Conservation (phyloP, 495 filamentous ascomycete species). For the Tuber indicum region DNA sequence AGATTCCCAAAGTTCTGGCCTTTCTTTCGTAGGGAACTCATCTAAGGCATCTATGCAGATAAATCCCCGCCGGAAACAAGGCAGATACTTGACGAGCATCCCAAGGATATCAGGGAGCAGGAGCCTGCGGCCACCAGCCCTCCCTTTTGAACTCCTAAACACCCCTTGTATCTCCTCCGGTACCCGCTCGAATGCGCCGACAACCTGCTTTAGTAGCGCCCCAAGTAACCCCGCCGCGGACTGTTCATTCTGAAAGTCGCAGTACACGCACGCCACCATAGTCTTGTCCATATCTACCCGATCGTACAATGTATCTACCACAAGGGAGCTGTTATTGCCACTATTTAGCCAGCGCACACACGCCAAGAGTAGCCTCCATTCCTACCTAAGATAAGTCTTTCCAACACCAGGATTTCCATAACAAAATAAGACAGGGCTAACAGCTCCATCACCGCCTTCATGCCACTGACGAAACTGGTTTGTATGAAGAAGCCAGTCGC, state of each 20-base stretch:
- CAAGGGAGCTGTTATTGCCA: background rate
- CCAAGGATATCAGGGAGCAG: background rate
- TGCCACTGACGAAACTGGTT: no score
- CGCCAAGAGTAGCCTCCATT: no score
- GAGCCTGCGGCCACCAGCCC: background rate
- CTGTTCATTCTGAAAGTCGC: background rate
- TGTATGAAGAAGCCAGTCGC: no score
- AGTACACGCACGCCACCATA: background rate
- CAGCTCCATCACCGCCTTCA: no score
- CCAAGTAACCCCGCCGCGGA: background rate
- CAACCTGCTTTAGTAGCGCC: background rate
- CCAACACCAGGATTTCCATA: background rate
- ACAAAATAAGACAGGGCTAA: background rate
- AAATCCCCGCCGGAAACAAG: background rate
- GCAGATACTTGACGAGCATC: background rate
- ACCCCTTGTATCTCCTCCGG: background rate
- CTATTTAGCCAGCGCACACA: no score
- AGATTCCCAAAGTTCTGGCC: background rate
- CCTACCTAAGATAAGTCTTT: background rate
- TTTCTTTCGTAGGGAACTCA: background rate
- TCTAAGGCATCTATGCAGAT: background rate
- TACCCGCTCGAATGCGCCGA: background rate
- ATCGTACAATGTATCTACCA: background rate
- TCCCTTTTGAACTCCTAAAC: background rate
- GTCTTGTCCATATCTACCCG: background rate